phyloP scores from a whole-genome alignment of 2,329 filamentous ascomycete species.

The Sarocladium kiliense region DNA sequence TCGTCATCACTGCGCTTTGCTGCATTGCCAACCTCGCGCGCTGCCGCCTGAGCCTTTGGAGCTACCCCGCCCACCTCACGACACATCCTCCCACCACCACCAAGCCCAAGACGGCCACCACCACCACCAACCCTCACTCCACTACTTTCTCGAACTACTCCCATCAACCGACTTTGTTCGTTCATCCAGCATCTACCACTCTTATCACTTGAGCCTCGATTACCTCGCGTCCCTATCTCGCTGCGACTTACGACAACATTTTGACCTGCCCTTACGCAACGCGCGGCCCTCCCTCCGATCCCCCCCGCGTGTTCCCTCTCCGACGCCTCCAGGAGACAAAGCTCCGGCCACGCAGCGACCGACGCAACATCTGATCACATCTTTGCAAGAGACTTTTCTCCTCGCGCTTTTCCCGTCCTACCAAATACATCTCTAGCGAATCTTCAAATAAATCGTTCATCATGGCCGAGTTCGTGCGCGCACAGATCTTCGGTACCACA shows the following conservation, averaged over 20 bases:
- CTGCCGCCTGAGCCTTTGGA: not conserved
- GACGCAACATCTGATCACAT: not conserved
- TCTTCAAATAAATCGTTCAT: slow-evolving; percentile 27
- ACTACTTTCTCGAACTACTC: not conserved
- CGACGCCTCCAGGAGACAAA: slow-evolving; percentile 4
- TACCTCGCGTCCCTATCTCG: not conserved
- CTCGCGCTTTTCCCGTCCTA: not conserved
- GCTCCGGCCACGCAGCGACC: slow-evolving; percentile 3
- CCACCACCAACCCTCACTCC: slow-evolving; percentile 1
- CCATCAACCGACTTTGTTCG: not conserved
- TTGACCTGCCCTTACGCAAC: not conserved
- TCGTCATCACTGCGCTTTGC: not conserved
- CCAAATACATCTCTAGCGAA: not conserved
- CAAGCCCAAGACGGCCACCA: not conserved
- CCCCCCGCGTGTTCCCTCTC: not conserved
- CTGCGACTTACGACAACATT: not conserved
- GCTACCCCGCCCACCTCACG: slow-evolving; percentile 4
- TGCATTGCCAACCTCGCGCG: not conserved
- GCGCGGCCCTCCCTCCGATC: not conserved
- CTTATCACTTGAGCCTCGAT: not conserved
- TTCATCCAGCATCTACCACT: not conserved
- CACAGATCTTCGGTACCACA: slow-evolving; percentile 98
- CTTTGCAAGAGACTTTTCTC: not conserved
- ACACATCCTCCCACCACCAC: not conserved
- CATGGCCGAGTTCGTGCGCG: slow-evolving; percentile 99